Evolutionary conservation across 805 yeast genomes (phyloP).

Genomic region (Metschnikowia corniflorae): DNA sequence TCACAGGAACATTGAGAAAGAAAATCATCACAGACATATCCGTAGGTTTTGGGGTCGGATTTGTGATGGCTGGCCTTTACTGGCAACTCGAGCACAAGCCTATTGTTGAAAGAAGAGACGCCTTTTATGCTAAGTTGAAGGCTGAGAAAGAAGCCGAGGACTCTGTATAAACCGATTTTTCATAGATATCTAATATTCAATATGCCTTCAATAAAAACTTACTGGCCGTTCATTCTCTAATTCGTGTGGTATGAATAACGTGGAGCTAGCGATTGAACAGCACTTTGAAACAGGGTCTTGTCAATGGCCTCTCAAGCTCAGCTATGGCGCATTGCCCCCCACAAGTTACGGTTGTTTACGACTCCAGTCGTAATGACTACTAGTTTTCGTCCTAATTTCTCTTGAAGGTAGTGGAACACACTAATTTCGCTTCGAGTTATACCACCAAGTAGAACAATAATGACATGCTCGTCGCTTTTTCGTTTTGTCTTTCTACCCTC

Average conservation of each 20-base stretch:
- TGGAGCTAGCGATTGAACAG: no score
- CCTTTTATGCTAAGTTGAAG: slow-evolving; percentile 75
- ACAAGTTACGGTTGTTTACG: slow-evolving; percentile 33
- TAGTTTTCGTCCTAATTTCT: slow-evolving; percentile 38
- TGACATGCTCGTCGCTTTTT: slow-evolving; percentile 21
- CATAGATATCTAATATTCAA: background rate
- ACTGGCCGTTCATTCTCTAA: no score
- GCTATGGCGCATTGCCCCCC: slow-evolving; percentile 6
- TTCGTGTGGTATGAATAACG: no score
- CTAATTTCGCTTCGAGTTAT: slow-evolving; percentile 81
- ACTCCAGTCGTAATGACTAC: slow-evolving; percentile 44
- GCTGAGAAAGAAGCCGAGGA: slow-evolving; percentile 66
- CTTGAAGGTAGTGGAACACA: slow-evolving; percentile 59
- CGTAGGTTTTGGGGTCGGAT: slow-evolving; percentile 62
- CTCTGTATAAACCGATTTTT: slow-evolving; percentile 18
- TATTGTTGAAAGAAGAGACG: slow-evolving; percentile 71
- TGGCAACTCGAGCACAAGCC: slow-evolving; percentile 91
- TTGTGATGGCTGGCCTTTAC: slow-evolving; percentile 55
- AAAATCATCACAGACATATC: slow-evolving; percentile 76
- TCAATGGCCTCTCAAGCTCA: no score
- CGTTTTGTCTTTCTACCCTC: slow-evolving; percentile 5
- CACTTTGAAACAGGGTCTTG: no score
- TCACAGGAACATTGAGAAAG: slow-evolving; percentile 78
- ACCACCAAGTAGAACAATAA: slow-evolving; percentile 76
- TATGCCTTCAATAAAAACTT: no score